Conservation (phyloP, 257 asterid species). For the Nicotiana paniculata region DNA sequence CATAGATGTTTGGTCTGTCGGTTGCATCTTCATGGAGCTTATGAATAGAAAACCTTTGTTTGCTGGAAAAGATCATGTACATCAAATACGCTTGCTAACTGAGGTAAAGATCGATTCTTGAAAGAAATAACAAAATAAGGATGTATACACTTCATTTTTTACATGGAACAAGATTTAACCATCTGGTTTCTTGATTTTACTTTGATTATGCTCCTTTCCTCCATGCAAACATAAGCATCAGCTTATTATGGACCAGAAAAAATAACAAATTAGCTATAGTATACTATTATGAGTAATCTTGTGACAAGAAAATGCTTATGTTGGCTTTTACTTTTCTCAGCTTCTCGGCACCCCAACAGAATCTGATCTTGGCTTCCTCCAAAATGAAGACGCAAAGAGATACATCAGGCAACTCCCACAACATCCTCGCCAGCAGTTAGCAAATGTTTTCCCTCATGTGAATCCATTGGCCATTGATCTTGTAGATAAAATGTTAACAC, state of each 20-base stretch:
- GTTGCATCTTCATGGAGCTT: conserved; percentile 97
- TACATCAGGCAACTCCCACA: conserved; percentile 78
- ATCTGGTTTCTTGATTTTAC: not conserved
- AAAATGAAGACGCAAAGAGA: conserved; percentile 78
- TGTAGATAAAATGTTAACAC: conserved; percentile 77
- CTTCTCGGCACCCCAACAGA: conserved; percentile 94
- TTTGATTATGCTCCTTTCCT: not conserved
- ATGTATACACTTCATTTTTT: not conserved
- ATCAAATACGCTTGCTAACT: conserved; percentile 79
- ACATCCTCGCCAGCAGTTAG: conserved; percentile 69
- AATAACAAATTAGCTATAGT: not conserved
- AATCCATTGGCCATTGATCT: conserved; percentile 86
- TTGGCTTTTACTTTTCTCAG: conserved; percentile 25
- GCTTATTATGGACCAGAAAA: not conserved
- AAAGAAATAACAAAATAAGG: not conserved
- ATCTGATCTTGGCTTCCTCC: conserved; percentile 57
- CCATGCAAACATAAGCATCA: not conserved
- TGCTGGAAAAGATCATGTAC: conserved; percentile 97
- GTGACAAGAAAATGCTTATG: conserved; percentile 2
- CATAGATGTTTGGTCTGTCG: conserved; percentile 96
- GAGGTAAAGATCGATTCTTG: conserved; percentile 41
- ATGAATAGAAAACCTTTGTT: conserved; percentile 85
- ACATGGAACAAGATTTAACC: not conserved
- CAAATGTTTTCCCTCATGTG: conserved; percentile 68
- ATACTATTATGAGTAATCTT: not conserved